A percentile compares a stretch with the other conserved stretches of the same genome.
Conservation (phyloP, 2,329 filamentous ascomycete species). For the Scedosporium minutisporum region DNA sequence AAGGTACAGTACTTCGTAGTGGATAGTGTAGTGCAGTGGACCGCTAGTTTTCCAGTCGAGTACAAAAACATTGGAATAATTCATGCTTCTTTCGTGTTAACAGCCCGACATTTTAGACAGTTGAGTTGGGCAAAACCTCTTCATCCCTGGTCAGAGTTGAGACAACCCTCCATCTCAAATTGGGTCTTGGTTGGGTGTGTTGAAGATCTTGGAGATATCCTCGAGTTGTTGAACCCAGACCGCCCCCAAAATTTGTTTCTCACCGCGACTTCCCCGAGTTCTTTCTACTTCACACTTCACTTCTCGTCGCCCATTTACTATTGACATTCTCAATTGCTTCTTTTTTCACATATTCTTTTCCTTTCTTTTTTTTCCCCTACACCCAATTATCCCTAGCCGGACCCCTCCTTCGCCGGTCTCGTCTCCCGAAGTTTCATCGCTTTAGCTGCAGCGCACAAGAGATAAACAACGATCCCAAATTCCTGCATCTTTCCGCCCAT, state of each 20-base stretch:
- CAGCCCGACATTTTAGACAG: neutral
- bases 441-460: neutral
- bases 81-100: neutral
- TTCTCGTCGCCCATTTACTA: neutral
- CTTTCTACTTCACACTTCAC: neutral
- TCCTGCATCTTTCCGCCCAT: slow-evolving; percentile 1
- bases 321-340: neutral
- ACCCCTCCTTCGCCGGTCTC: neutral
- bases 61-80: too few species aligned
- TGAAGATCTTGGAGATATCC: neutral
- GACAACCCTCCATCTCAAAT: neutral
- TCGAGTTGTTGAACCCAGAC: neutral
- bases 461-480: neutral
- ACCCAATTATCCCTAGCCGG: neutral
- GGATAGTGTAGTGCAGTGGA: too few species aligned
- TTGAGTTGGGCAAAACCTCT: neutral
- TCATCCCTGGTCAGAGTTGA: neutral
- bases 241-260: neutral
- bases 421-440: neutral
- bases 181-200: neutral
- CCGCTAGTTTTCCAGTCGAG: too few species aligned
- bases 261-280: neutral
- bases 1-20: too few species aligned
- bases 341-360: neutral
- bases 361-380: neutral